A percentile compares a stretch with the other conserved stretches of the same genome.
Evolutionary conservation across 495 filamentous ascomycete genomes (phyloP).

Genomic region (Aspergillus mulundensis): DNA sequence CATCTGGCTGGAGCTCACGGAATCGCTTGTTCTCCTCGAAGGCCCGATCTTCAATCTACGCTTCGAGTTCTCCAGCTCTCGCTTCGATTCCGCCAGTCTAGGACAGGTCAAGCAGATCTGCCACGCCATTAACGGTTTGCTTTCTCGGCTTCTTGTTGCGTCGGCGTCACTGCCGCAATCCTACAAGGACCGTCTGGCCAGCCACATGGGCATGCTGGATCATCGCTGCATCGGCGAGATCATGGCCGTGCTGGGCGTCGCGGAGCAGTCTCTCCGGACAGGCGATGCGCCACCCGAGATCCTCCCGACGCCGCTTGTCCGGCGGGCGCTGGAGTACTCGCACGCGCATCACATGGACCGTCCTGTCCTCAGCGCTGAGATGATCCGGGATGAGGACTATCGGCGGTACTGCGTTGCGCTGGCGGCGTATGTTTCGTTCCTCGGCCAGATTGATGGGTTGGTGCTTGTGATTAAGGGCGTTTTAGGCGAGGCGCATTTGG

Average conservation of each 20-base stretch:
- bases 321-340: conserved; percentile 31
- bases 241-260: conserved; percentile 38
- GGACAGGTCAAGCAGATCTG: conserved; percentile 33
- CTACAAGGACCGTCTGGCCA: conserved; percentile 27
- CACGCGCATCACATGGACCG: conserved; percentile 17
- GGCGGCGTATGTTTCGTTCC: conserved; percentile 35
- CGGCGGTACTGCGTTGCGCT: conserved; percentile 39
- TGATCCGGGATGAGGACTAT: conserved; percentile 35
- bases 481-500: conserved; percentile 40
- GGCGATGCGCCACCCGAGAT: conserved; percentile 41
- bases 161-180: conserved; percentile 32
- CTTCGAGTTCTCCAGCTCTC: conserved; percentile 41
- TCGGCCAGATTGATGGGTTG: conserved; percentile 36
- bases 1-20: conserved; percentile 31
- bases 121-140: conserved; percentile 32
- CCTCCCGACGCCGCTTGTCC: conserved; percentile 36
- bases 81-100: conserved; percentile 35
- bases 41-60: conserved; percentile 31
- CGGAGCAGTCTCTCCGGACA: conserved; percentile 40
- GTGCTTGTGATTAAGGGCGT: conserved; percentile 41
- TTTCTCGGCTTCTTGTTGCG: conserved; percentile 32
- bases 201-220: conserved; percentile 31
- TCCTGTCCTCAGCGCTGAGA: conserved; percentile 19
- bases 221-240: conserved; percentile 37
- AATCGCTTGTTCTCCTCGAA: conserved; percentile 28